A percentile compares a stretch with the other conserved stretches of the same genome.
Conservation (phyloP, 768 basidiomycete species). For the Boletus subparvulus region DNA sequence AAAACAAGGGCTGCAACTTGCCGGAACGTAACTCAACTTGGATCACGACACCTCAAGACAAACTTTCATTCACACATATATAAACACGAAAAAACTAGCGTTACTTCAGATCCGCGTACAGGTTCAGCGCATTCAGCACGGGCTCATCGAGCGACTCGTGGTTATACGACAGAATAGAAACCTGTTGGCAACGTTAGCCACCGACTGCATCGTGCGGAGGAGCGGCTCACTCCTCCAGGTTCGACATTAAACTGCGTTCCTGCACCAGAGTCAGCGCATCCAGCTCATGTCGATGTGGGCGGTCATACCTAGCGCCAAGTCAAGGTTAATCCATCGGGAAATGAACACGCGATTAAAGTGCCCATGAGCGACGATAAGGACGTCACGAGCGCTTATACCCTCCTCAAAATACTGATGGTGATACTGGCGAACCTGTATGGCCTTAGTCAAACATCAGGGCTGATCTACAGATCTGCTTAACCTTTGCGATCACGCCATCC, state of each 20-base stretch:
- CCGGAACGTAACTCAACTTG: conserved; percentile 15
- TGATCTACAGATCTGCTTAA: conserved; percentile 30
- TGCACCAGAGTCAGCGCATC: conserved; percentile 26
- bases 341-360: conserved; percentile 77
- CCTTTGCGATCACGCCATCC: conserved; percentile 72
- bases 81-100: conserved; percentile 17
- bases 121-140: conserved; percentile 69
- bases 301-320: conserved; percentile 52
- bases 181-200: conserved; percentile 39
- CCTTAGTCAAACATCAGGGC: conserved; percentile 6
- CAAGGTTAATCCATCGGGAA: conserved; percentile 77
- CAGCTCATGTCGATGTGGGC: neutral
- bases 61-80: conserved; percentile 18
- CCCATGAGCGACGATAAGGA: conserved; percentile 89
- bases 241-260: conserved; percentile 84
- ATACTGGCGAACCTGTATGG: conserved; percentile 62
- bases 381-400: conserved; percentile 66
- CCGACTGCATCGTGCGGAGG: neutral
- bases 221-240: conserved; percentile 65
- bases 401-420: conserved; percentile 71
- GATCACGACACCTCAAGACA: conserved; percentile 8
- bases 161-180: conserved; percentile 81
- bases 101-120: conserved; percentile 49
- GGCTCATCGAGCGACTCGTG: conserved; percentile 79
- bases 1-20: conserved; percentile 8